A percentile compares a stretch with the other conserved stretches of the same genome.
Conservation (phyloP, 768 basidiomycete genomes). For the Mycena capillaripes region DNA sequence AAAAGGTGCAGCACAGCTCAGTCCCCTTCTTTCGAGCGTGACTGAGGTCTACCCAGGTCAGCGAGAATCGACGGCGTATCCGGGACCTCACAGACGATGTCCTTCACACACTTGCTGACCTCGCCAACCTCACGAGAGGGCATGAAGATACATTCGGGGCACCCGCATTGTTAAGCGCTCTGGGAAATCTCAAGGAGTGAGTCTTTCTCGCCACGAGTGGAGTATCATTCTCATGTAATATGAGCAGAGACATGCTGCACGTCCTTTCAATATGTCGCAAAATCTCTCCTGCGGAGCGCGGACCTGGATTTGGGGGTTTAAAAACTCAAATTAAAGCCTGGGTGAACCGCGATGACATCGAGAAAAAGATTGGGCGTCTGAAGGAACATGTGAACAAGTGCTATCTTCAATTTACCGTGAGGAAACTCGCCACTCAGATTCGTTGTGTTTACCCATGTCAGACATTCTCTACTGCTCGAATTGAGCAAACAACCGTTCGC, state of each 20-base stretch:
- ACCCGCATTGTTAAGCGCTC: conserved; percentile 17
- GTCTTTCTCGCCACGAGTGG: too few species aligned
- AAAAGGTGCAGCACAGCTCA: conserved; percentile 25
- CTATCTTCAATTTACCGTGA: conserved; percentile 21
- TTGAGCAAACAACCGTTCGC: conserved; percentile 13
- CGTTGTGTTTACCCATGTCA: not conserved
- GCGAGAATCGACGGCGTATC: conserved; percentile 21
- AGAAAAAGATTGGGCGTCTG: too few species aligned
- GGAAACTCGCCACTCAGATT: too few species aligned
- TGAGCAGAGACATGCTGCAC: too few species aligned
- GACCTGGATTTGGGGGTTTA: conserved; percentile 4
- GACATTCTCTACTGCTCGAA: conserved; percentile 28
- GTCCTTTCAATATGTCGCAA: too few species aligned
- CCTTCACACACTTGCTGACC: not conserved
- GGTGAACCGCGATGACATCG: conserved; percentile 29
- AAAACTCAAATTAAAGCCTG: conserved; percentile 6
- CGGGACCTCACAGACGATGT: too few species aligned
- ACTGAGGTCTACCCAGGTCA: too few species aligned
- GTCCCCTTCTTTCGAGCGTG: too few species aligned
- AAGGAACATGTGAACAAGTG: conserved; percentile 30
- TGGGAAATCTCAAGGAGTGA: conserved; percentile 19
- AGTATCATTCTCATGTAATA: too few species aligned
- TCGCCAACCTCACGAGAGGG: conserved; percentile 1
- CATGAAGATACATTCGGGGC: not conserved
- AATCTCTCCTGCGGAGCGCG: not conserved